phyloP scores from a whole-genome alignment of 345 rosid species.

The Hibiscus trionum region DNA sequence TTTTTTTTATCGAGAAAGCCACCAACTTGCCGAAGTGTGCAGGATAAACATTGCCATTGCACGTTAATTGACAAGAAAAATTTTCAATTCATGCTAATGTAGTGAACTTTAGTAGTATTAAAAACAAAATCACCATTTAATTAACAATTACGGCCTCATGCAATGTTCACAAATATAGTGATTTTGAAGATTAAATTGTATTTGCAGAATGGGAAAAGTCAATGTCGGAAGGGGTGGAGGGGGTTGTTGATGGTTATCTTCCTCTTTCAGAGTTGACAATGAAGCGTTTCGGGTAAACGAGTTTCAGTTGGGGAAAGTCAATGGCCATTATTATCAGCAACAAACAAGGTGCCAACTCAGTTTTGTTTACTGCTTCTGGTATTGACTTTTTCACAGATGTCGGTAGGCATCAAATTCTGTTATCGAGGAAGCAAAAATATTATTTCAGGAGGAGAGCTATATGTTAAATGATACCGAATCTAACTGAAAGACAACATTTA shows the following conservation, averaged over 20 bases:
- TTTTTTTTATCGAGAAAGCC: neutral
- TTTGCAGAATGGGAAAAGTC: neutral
- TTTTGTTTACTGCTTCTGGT: neutral
- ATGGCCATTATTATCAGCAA: neutral
- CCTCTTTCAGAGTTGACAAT: slow-evolving; percentile 1
- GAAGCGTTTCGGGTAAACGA: neutral
- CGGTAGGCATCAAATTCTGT: neutral
- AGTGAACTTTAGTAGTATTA: neutral
- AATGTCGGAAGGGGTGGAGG: no score
- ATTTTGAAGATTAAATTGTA: neutral
- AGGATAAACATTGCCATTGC: neutral
- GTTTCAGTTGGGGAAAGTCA: neutral
- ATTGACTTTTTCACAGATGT: neutral
- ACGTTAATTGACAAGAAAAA: neutral
- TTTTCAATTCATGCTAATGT: neutral
- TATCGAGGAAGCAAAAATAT: neutral
- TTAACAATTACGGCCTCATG: neutral
- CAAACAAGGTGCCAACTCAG: neutral
- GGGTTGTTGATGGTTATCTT: neutral
- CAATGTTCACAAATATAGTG: neutral
- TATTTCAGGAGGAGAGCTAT: neutral
- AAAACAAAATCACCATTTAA: neutral
- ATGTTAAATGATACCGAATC: neutral
- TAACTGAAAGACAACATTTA: neutral
- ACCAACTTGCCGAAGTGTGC: neutral